Percentiles rank a stretch among this genome's conserved stretches.
phyloP scores from a whole-genome alignment of 208 protist genomes.

The Porcisia deanei region DNA sequence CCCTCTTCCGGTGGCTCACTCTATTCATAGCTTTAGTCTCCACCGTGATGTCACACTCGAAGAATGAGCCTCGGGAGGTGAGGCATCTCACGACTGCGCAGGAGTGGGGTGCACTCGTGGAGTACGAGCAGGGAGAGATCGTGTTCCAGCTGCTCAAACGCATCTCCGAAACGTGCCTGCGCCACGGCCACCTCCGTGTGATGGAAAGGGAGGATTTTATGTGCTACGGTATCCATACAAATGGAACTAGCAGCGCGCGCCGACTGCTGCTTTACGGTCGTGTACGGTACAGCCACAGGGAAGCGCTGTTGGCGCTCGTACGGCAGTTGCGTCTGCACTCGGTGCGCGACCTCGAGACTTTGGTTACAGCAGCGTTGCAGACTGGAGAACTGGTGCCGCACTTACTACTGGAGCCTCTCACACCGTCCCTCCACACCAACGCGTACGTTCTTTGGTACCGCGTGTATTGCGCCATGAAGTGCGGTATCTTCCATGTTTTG shows the following conservation, averaged over 20 bases:
- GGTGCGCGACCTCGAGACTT: conserved; percentile 67
- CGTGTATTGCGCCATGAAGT: conserved; percentile 69
- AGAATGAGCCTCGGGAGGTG: conserved; percentile 2
- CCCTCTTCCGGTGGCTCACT: background rate
- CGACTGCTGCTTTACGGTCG: conserved; percentile 64
- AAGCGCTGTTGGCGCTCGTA: conserved; percentile 72
- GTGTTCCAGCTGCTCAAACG: conserved; percentile 49
- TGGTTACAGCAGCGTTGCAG: conserved; percentile 53
- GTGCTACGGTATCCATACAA: conserved; percentile 11
- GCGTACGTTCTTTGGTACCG: conserved; percentile 61
- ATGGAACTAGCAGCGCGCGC: conserved; percentile 5
- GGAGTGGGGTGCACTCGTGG: conserved; percentile 59
- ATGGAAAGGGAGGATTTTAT: conserved; percentile 48
- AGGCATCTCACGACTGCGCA: conserved; percentile 9
- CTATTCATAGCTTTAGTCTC: background rate
- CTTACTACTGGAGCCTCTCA: conserved; percentile 61
- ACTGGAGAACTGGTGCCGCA: conserved; percentile 67
- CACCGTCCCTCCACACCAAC: conserved; percentile 39
- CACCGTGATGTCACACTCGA: conserved; percentile 9
- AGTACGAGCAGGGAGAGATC: conserved; percentile 74
- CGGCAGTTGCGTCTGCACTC: conserved; percentile 61
- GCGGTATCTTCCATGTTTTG: conserved; percentile 68
- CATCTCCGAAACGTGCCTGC: conserved; percentile 53
- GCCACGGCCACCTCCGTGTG: conserved; percentile 46
- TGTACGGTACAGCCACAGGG: conserved; percentile 55